Conservation (phyloP, 805 yeast genomes). For the Candida ulmi region DNA sequence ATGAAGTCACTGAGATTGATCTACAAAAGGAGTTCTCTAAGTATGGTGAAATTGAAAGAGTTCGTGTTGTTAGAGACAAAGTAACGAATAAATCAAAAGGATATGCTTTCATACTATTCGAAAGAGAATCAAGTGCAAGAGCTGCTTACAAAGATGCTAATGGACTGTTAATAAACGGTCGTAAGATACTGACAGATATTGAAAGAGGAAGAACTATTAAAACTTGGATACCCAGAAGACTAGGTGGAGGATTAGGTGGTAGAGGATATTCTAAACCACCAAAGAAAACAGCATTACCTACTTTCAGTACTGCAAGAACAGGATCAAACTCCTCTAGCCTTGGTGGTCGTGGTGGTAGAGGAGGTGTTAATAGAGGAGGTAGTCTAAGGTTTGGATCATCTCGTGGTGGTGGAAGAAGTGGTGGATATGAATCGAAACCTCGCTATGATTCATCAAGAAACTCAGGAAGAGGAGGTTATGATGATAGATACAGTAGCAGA, state of each 20-base stretch:
- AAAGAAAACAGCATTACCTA: constrained; percentile 9
- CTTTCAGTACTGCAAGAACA: constrained; percentile 4
- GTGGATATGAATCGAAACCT: constrained; percentile 3
- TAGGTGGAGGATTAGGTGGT: constrained; percentile 96
- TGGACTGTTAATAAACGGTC: constrained; percentile 42
- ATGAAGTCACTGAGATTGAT: constrained; percentile 59
- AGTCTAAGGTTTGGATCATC: constrained; percentile 8
- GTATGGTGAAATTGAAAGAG: constrained; percentile 67
- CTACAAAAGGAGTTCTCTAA: constrained; percentile 53
- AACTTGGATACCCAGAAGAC: constrained; percentile 65
- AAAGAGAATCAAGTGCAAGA: constrained; percentile 52
- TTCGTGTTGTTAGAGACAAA: constrained; percentile 51
- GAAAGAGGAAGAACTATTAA: constrained; percentile 64
- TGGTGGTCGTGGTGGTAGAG: constrained; percentile 5
- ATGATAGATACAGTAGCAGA: not conserved
- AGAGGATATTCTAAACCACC: constrained; percentile 47
- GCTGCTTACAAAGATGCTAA: constrained; percentile 58
- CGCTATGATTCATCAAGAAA: not conserved
- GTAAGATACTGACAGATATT: constrained; percentile 61
- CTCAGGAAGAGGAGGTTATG: constrained; percentile 1
- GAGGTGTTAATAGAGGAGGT: constrained; percentile 10
- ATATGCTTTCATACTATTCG: constrained; percentile 77
- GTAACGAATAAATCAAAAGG: constrained; percentile 59
- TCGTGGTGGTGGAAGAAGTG: constrained; percentile 7
- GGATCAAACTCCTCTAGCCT: not conserved